phyloP scores from a whole-genome alignment of 2,329 filamentous ascomycete genomes.

The Ramichloridium luteum region DNA sequence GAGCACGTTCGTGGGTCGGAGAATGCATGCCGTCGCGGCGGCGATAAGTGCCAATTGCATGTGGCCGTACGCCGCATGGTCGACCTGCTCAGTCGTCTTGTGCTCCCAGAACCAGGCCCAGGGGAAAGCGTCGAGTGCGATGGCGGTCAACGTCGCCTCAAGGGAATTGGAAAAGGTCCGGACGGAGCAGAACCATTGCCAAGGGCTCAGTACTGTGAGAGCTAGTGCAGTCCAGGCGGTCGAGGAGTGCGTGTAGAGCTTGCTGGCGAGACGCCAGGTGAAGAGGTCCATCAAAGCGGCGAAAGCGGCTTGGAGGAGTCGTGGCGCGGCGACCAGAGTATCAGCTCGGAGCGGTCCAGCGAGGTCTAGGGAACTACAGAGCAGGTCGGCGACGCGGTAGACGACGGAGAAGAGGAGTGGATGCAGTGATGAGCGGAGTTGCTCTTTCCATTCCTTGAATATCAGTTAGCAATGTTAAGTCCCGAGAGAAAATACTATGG shows the following conservation, averaged over 20 bases:
- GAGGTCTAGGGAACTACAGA: slow-evolving; percentile 44
- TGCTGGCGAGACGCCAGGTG: slow-evolving; percentile 69
- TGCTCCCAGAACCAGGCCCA: slow-evolving; percentile 44
- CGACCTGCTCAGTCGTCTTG: slow-evolving; percentile 27
- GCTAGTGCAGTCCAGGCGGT: slow-evolving; percentile 57
- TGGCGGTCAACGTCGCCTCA: slow-evolving; percentile 74
- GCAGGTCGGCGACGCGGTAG: slow-evolving; percentile 51
- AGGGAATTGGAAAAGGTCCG: slow-evolving; percentile 89
- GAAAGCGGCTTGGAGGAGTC: slow-evolving; percentile 61
- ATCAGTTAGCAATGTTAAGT: slow-evolving; percentile 5
- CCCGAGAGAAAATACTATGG: background rate
- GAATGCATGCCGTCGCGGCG: slow-evolving; percentile 68
- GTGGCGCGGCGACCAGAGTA: slow-evolving; percentile 60
- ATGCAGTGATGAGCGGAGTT: slow-evolving; percentile 80
- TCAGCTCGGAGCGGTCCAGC: slow-evolving; percentile 48
- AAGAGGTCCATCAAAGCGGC: slow-evolving; percentile 73
- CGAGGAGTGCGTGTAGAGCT: slow-evolving; percentile 51
- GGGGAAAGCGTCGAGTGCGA: slow-evolving; percentile 73
- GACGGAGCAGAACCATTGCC: slow-evolving; percentile 94
- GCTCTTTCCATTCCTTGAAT: slow-evolving; percentile 76
- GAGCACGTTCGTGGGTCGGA: slow-evolving; percentile 79
- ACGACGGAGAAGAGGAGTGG: slow-evolving; percentile 70
- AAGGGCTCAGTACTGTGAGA: slow-evolving; percentile 65
- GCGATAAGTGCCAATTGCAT: slow-evolving; percentile 49
- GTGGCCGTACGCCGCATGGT: background rate